Evolutionary conservation across 2,329 filamentous ascomycete genomes (phyloP).

Genomic region (Exophiala aquamarina): DNA sequence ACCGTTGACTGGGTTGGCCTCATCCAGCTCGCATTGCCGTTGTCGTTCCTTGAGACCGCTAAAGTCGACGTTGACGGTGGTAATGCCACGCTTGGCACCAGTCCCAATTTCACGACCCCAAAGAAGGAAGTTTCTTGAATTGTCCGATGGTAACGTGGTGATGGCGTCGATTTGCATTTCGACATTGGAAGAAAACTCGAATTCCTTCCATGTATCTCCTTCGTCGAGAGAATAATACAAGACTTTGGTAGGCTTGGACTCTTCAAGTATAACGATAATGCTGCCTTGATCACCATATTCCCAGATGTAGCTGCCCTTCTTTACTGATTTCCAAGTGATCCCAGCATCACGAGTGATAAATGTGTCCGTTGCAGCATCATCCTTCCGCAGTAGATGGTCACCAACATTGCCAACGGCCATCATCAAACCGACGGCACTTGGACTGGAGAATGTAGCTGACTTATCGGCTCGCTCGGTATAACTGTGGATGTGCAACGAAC

Average conservation of each 20-base stretch:
- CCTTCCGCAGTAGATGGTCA: constrained; percentile 61
- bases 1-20: constrained; percentile 57
- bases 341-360: constrained; percentile 93
- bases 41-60: constrained; percentile 69
- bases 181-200: constrained; percentile 66
- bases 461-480: constrained; percentile 88
- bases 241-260: constrained; percentile 64
- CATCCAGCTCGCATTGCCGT: constrained; percentile 65
- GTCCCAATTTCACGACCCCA: constrained; percentile 67
- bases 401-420: constrained; percentile 92
- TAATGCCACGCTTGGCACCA: constrained; percentile 50
- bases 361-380: constrained; percentile 81
- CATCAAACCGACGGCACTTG: constrained; percentile 85
- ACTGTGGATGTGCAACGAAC: constrained; percentile 88
- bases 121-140: constrained; percentile 84
- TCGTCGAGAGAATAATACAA: constrained; percentile 79
- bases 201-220: constrained; percentile 75
- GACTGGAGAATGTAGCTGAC: constrained; percentile 82
- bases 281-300: constrained; percentile 95
- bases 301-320: constrained; percentile 88
- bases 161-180: constrained; percentile 76
- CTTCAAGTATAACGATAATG: constrained; percentile 81
- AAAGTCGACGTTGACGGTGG: constrained; percentile 87
- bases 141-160: constrained; percentile 84
- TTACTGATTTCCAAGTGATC: constrained; percentile 79